A percentile compares a stretch with the other conserved stretches of the same genome.
Evolutionary conservation across 805 yeast genomes (phyloP).

Genomic region (Saccharomycopsis capsularis): DNA sequence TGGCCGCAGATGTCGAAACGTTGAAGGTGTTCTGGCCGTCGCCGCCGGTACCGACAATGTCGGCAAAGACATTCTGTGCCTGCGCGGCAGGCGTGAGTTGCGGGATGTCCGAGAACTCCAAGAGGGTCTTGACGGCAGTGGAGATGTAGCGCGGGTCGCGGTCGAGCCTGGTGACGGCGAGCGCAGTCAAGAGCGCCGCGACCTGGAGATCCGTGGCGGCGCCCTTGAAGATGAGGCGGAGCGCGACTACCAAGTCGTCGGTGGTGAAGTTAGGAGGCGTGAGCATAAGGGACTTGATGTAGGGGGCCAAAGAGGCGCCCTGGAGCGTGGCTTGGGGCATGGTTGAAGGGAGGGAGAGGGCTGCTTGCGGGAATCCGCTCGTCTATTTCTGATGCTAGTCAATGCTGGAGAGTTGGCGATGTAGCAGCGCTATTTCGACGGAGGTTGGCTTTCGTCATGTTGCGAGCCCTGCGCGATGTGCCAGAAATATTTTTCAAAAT

Average conservation of each 20-base stretch:
- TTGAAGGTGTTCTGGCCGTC: conserved; percentile 97
- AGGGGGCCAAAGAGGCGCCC: background rate
- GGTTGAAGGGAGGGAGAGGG: too few relatives aligned
- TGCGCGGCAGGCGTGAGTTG: conserved; percentile 26
- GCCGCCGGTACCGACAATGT: conserved; percentile 98
- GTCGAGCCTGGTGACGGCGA: conserved; percentile 69
- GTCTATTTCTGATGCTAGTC: too few relatives aligned
- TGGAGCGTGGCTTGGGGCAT: too few relatives aligned
- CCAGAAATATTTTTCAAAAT: too few relatives aligned
- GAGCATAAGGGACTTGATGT: conserved; percentile 13
- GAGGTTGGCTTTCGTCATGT: too few relatives aligned
- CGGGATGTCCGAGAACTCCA: conserved; percentile 49
- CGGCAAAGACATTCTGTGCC: conserved; percentile 39
- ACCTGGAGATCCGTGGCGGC: conserved; percentile 40
- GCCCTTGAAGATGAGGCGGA: conserved; percentile 23
- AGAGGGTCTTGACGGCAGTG: conserved; percentile 71
- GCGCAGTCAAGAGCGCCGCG: conserved; percentile 72
- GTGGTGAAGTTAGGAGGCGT: conserved; percentile 18
- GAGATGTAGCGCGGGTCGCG: conserved; percentile 78
- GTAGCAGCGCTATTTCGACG: too few relatives aligned
- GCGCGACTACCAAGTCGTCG: conserved; percentile 21
- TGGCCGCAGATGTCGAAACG: conserved; percentile 91
- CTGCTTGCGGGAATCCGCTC: too few relatives aligned
- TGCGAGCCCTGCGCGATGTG: too few relatives aligned
- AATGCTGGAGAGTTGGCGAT: too few relatives aligned